Percentiles rank a stretch among this genome's conserved stretches.
These are phyloP conservation scores for Hyaloscypha hepaticicola DNA, from an alignment of 495 filamentous ascomycete species.

Conservation along the genomic window DNA sequence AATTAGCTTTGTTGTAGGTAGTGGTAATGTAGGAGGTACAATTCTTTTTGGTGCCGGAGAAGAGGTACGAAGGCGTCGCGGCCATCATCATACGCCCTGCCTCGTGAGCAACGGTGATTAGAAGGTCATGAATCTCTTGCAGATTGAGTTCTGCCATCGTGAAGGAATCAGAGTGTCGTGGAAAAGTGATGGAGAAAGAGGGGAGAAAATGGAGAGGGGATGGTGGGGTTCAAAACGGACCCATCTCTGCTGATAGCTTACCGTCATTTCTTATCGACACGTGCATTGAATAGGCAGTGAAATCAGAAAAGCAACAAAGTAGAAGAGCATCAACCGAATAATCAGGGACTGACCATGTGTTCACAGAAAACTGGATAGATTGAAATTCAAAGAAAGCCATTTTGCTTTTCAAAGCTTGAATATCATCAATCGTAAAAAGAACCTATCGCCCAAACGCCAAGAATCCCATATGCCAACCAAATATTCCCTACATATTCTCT, in stretches of 20 bases:
- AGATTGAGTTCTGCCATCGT: slow-evolving; percentile 60
- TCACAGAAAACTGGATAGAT: background rate
- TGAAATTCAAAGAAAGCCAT: background rate
- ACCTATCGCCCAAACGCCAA: background rate
- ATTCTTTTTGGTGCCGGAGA: slow-evolving; percentile 78
- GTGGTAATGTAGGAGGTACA: slow-evolving; percentile 49
- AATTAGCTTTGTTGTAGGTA: slow-evolving; percentile 28
- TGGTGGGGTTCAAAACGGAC: background rate
- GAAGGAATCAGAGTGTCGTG: background rate
- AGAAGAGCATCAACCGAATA: background rate
- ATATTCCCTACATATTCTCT: slow-evolving; percentile 52
- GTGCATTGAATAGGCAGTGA: background rate
- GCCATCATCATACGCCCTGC: slow-evolving; percentile 80
- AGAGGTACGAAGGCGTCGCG: slow-evolving; percentile 65
- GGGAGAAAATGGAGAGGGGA: background rate
- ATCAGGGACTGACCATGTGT: background rate
- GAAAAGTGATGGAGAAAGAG: background rate
- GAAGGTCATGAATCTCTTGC: slow-evolving; percentile 75
- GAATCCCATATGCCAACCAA: background rate
- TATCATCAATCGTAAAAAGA: background rate
- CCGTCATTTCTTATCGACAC: slow-evolving; percentile 26
- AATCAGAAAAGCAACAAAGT: background rate
- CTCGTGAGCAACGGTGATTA: slow-evolving; percentile 69
- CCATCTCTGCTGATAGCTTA: slow-evolving; percentile 4
- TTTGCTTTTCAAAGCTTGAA: slow-evolving; percentile 1